These are phyloP conservation scores for Eucalyptus sideroxylon DNA, from an alignment of 345 rosid species.

Conservation along the genomic window DNA sequence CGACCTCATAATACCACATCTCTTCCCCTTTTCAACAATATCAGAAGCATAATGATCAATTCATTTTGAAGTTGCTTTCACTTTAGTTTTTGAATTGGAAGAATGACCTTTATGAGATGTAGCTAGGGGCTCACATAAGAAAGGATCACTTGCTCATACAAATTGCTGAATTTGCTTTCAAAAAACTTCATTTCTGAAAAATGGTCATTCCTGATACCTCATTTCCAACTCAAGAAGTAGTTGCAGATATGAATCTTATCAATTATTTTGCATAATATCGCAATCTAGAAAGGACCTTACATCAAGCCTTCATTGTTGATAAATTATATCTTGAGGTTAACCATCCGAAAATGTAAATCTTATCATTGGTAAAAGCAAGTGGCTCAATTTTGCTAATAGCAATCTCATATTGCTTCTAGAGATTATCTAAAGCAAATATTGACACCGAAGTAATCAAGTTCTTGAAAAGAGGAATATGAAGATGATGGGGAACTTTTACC, in stretches of 20 bases:
- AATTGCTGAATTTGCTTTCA: background rate
- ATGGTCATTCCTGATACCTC: background rate
- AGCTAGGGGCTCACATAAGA: background rate
- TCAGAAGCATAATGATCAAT: background rate
- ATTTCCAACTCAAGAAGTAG: background rate
- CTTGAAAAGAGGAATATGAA: background rate
- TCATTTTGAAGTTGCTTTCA: background rate
- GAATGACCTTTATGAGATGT: background rate
- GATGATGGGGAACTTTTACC: background rate
- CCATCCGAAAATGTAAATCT: background rate
- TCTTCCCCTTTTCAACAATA: background rate
- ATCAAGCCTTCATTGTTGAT: background rate
- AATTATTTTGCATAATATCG: background rate
- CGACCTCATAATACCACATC: background rate
- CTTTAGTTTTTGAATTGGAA: background rate
- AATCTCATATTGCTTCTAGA: background rate
- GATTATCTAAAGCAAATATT: background rate
- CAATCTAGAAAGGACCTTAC: background rate
- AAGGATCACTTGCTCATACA: background rate
- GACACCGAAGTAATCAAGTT: background rate
- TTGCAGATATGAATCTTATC: background rate
- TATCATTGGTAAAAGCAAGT: background rate
- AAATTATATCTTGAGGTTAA: background rate
- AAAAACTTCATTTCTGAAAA: background rate
- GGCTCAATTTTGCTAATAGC: background rate